Evolutionary conservation across 352 stramenopile species (phyloP), one percentile per base, ranked within the genome.

Genomic region (Phytophthora kernoviae): DNA sequence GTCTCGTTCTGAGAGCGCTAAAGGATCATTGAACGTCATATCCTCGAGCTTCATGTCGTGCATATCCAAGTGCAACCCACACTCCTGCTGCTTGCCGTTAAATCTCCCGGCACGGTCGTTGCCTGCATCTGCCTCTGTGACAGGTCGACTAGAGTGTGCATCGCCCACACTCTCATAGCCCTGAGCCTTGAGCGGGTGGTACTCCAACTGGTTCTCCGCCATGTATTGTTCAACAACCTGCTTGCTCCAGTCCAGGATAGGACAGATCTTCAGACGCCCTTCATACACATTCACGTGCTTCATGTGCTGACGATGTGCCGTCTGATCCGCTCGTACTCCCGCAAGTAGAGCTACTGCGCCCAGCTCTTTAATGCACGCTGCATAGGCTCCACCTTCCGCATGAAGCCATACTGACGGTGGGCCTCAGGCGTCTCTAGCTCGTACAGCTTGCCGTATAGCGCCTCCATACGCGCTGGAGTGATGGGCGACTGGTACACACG

Each of bases 371-470:
- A 53, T 0, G 81, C 75, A 17, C 80, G 78, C 51, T 94, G 77
- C 82, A 96, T 93, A 42, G 87, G 87, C 70, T 96, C 86, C 17
- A 96, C 87, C 46, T 96, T 96, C 62, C 82, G 79, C 45, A 96
- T 78, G 51, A 70, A 87, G 5, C 82, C 87, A 48, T 96, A 95
- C 50, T 91, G 75, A 41, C 77, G 74, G 60, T 96, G 86, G 34
- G 83, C 81, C 42, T 94, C 79, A 8, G 70, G 59, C 1, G 86
- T 86, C 36, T 87, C 79, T 26, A 83, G 52, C 56, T 94, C 80
- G 67, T 84, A 91, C 14, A 95, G 70, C 58, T 90, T 90, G n/a
- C 87, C 87, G 55, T 93, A 93, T 27, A 96, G 60, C 41, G 86
- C 87, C 52, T 96, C 84, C 84, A 96, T 94, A 20, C 81, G 79